Evolutionary conservation across 2,329 filamentous ascomycete species (phyloP).

Genomic region (Verticillium nubilum): DNA sequence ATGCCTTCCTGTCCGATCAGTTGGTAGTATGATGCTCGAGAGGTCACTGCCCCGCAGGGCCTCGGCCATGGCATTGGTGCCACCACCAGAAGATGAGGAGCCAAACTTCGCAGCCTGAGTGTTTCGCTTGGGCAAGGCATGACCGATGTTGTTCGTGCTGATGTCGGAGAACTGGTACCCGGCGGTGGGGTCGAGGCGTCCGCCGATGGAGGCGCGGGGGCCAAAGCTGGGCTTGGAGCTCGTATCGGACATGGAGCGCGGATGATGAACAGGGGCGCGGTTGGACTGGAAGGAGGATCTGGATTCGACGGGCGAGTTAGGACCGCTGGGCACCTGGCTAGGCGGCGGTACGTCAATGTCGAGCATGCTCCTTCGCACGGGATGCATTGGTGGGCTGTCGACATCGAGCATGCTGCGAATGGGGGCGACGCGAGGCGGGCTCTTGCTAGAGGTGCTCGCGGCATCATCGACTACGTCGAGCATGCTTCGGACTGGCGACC

Average conservation of each 20-base stretch:
- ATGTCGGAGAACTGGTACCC: slow-evolving; percentile 60
- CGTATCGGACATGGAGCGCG: slow-evolving; percentile 53
- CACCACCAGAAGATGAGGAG: slow-evolving; percentile 12
- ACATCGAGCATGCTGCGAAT: slow-evolving; percentile 64
- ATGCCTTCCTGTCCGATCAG: slow-evolving; percentile 34
- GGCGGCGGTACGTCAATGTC: slow-evolving; percentile 35
- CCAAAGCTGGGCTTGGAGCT: slow-evolving; percentile 43
- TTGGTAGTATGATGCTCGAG: slow-evolving; percentile 41
- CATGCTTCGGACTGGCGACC: slow-evolving; percentile 65
- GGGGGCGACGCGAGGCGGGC: slow-evolving; percentile 35
- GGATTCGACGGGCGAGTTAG: slow-evolving; percentile 39
- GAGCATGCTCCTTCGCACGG: slow-evolving; percentile 46
- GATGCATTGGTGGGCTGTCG: slow-evolving; percentile 33
- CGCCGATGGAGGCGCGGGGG: slow-evolving; percentile 17
- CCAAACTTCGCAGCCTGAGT: slow-evolving; percentile 38
- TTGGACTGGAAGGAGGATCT: slow-evolving; percentile 24
- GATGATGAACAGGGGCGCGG: slow-evolving; percentile 25
- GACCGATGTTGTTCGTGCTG: slow-evolving; percentile 44
- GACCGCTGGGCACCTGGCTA: slow-evolving; percentile 33
- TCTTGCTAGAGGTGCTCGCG: slow-evolving; percentile 13
- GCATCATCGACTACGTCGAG: slow-evolving; percentile 50
- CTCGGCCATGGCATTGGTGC: slow-evolving; percentile 39
- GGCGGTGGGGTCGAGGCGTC: slow-evolving; percentile 26
- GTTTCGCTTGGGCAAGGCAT: slow-evolving; percentile 44
- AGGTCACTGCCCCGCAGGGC: slow-evolving; percentile 48